Conservation (phyloP, 805 yeast genomes). For the Teunomyces atbi region DNA sequence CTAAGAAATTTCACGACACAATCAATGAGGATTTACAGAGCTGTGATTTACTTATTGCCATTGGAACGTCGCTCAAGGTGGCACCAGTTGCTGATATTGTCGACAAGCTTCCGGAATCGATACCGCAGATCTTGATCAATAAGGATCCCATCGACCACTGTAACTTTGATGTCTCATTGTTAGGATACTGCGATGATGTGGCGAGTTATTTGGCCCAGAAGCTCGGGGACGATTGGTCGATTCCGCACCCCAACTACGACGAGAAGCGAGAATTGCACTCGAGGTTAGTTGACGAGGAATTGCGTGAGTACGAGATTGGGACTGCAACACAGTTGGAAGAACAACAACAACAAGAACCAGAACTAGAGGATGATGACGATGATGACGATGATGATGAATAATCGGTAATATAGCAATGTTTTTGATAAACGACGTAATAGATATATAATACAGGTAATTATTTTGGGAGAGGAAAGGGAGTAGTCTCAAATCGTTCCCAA, state of each 20-base stretch:
- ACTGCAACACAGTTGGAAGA: background rate
- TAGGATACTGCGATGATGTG: conserved; percentile 84
- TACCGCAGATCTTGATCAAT: conserved; percentile 81
- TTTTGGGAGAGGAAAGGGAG: background rate
- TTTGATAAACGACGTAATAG: background rate
- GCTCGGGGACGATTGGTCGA: conserved; percentile 28
- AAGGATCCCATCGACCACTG: conserved; percentile 72
- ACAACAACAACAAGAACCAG: conserved; percentile 1
- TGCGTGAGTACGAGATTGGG: conserved; percentile 12
- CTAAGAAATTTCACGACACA: conserved; percentile 60
- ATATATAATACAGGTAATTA: background rate
- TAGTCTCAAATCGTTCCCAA: background rate
- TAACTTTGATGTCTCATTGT: conserved; percentile 71
- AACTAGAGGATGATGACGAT: background rate
- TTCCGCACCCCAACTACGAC: conserved; percentile 29
- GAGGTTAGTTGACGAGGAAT: conserved; percentile 10
- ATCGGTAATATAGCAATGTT: background rate
- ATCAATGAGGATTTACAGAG: conserved; percentile 57
- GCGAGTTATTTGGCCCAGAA: conserved; percentile 53
- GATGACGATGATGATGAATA: background rate
- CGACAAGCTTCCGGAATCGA: conserved; percentile 64
- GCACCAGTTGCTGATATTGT: conserved; percentile 90
- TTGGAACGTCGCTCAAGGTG: conserved; percentile 89
- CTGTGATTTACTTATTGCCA: conserved; percentile 79
- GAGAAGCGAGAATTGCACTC: conserved; percentile 6